Base-by-base conservation (phyloP, 129 eudicot species). In the Artemisia tridentata region DNA sequence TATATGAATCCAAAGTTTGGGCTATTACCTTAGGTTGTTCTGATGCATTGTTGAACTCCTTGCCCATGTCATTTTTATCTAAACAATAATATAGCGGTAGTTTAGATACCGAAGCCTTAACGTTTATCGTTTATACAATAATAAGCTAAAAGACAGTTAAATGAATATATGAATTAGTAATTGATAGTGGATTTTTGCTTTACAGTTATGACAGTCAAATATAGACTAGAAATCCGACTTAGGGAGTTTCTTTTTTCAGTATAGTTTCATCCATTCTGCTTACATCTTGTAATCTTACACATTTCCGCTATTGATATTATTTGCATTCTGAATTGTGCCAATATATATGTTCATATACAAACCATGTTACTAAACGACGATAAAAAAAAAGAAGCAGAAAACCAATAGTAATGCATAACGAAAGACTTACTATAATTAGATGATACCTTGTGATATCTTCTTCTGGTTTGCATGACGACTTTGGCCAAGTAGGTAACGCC, bases 401-500 rank as follows among this genome's bases (percentile, higher is more conserved):
- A 20, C 14, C 57, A 53, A 50, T 38, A 12, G 31, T 20, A 38
- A 20, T 66, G 23, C 58, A 57, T 6, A 64, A 9, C 0, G 43
- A 15, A 29, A 61, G 46, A 61, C 19, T 17, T n/a, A n/a, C 43
- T 53, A 64, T 52, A 25, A 29, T 18, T 25, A 63, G 15, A 64
- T 18, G 63, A 13, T 57, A 50, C 72, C 75, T 71, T 71, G 77
- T 43, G 79, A 80, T 64, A 79, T 83, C 78, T 81, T 80, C 78
- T 82, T 88, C 51, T 74, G 83, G 57, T 77, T 80, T 64, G 67
- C 58, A 52, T 55, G 67, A 46, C 73, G 63, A 20, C 86, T 84
- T 75, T 87, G 79, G 21, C 88, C 81, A 16, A 80, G 77, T 57
- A 83, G 79, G 72, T 81, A 80, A 50, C 80, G 89, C 16, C 90